phyloP scores from a whole-genome alignment of 2,329 filamentous ascomycete species.

The Penicillium sumatraense region DNA sequence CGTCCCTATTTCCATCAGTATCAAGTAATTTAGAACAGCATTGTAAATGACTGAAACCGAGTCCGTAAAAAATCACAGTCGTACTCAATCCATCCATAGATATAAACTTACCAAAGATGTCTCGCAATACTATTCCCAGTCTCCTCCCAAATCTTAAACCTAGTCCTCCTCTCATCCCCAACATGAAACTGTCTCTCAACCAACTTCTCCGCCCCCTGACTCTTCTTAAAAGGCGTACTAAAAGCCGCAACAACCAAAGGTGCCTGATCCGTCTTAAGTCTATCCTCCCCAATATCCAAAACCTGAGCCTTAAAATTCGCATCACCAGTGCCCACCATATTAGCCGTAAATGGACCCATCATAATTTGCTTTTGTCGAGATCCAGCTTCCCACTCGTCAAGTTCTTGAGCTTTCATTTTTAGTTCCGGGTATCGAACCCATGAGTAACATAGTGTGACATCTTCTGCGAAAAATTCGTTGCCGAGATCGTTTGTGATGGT shows the following conservation, averaged over 20 bases:
- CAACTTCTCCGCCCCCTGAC: slow-evolving; percentile 53
- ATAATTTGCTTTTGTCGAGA: slow-evolving; percentile 39
- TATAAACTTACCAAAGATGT: slow-evolving; percentile 69
- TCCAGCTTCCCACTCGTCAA: slow-evolving; percentile 36
- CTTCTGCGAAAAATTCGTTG: slow-evolving; percentile 62
- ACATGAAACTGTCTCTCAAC: slow-evolving; percentile 61
- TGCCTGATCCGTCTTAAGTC: slow-evolving; percentile 28
- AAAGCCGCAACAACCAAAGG: slow-evolving; percentile 62
- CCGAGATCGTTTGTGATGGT: slow-evolving; percentile 73
- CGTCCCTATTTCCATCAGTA: slow-evolving; percentile 53
- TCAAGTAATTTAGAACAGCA: not conserved
- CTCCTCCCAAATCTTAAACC: slow-evolving; percentile 64
- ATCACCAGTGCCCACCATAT: slow-evolving; percentile 10
- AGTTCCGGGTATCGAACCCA: slow-evolving; percentile 14
- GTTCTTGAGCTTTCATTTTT: not conserved
- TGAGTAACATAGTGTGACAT: slow-evolving; percentile 36
- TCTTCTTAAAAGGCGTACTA: slow-evolving; percentile 51
- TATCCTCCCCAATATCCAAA: slow-evolving; percentile 18
- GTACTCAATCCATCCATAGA: no score
- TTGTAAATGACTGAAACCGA: no score
- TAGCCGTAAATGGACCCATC: slow-evolving; percentile 35
- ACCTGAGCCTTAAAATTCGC: slow-evolving; percentile 29
- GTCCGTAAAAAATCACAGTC: no score
- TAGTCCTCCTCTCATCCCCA: slow-evolving; percentile 39
- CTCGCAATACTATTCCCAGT: slow-evolving; percentile 74